A percentile compares a stretch with the other conserved stretches of the same genome.
These are phyloP conservation scores for Aspergillus olivimuriae DNA, from an alignment of 495 filamentous ascomycete species.

Conservation along the genomic window DNA sequence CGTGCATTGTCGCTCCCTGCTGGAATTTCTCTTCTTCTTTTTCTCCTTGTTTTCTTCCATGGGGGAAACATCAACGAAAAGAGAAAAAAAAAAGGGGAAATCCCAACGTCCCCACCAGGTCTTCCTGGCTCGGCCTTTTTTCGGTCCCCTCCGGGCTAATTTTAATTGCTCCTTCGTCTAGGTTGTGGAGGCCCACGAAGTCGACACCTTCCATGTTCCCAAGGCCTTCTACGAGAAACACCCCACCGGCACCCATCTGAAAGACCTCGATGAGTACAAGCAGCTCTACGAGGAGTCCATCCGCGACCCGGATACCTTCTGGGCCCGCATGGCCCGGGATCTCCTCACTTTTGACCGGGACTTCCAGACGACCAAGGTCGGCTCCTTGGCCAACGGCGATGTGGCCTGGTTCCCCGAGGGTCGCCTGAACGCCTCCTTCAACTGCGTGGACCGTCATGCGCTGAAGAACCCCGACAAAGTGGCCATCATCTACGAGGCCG, in stretches of 20 bases:
- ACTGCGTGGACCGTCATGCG: constrained; percentile 94
- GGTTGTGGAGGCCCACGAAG: constrained; percentile 71
- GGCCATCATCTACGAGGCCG: constrained; percentile 98
- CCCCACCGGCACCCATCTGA: constrained; percentile 60
- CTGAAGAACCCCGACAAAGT: constrained; percentile 85
- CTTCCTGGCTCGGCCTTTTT: no score
- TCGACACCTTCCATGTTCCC: constrained; percentile 71
- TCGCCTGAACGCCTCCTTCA: constrained; percentile 90
- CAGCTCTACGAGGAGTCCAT: constrained; percentile 95
- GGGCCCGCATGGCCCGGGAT: constrained; percentile 78
- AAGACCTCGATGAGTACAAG: constrained; percentile 79
- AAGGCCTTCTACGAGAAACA: constrained; percentile 63
- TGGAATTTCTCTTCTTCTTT: no score
- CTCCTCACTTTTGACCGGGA: constrained; percentile 85
- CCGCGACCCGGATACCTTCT: constrained; percentile 84
- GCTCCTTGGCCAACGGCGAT: constrained; percentile 75
- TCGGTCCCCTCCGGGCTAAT: no score
- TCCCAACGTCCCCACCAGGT: no score
- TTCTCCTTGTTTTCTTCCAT: no score
- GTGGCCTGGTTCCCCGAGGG: constrained; percentile 94
- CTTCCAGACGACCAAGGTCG: constrained; percentile 83
- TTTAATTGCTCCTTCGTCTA: no score
- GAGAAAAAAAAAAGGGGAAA: no score
- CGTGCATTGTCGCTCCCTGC: no score
- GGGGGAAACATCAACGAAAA: no score